Percentiles rank a stretch among this genome's conserved stretches.
Evolutionary conservation across 202 grass and related monocot species (phyloP).

Genomic region (Panicum virgatum): DNA sequence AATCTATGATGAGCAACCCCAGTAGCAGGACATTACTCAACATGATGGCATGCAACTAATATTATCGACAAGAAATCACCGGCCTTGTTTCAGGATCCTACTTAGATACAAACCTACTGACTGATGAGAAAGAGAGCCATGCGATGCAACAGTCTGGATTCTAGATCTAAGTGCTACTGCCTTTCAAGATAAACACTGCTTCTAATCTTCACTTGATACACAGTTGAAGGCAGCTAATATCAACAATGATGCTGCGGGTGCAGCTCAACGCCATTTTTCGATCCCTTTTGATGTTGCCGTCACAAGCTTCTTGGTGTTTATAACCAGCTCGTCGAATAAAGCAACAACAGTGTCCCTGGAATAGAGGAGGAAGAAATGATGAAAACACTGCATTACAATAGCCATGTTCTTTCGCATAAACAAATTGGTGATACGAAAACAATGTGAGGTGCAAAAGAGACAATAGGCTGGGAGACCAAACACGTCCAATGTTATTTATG

Average conservation of each 20-base stretch:
- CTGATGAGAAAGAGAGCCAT: not conserved
- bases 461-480: not conserved
- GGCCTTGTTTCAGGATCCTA: conserved; percentile 3
- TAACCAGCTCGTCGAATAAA: conserved; percentile 65
- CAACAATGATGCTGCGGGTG: too few species aligned
- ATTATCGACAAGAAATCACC: not conserved
- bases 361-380: conserved; percentile 16
- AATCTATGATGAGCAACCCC: not conserved
- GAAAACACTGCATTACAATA: not conserved
- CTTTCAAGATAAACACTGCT: conserved; percentile 7
- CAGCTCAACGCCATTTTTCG: conserved; percentile 70
- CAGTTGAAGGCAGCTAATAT: not conserved
- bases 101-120: conserved; percentile 37
- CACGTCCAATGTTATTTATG: not conserved
- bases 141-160: not conserved
- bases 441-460: not conserved
- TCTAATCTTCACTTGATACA: not conserved
- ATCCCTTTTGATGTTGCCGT: conserved; percentile 66
- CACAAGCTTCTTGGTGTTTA: conserved; percentile 79
- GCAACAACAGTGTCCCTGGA: conserved; percentile 62
- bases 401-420: not conserved
- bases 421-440: not conserved
- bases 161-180: not conserved
- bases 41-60: not conserved
- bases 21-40: not conserved